Conservation (phyloP, 306 rosid species). For the Datisca glomerata region DNA sequence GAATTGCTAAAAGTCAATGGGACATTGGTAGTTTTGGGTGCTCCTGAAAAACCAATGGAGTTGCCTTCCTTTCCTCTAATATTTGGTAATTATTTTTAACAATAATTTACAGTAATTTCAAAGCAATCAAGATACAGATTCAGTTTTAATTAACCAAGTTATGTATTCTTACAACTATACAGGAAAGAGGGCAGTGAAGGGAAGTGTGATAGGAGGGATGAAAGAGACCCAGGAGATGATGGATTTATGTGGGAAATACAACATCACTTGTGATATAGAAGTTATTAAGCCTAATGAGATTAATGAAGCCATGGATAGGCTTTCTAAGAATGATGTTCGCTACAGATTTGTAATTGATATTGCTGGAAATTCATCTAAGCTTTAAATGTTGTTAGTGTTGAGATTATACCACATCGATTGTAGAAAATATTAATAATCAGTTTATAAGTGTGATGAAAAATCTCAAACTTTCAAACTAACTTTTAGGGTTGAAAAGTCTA, state of each 20-base stretch:
- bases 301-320: slow-evolving; percentile 41
- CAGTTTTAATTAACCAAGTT: background rate
- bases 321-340: slow-evolving; percentile 41
- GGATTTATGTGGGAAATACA: slow-evolving; percentile 46
- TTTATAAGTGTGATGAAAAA: no score
- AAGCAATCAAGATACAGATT: background rate
- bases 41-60: slow-evolving; percentile 49
- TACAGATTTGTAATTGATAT: slow-evolving; percentile 67
- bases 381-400: background rate
- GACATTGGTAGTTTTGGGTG: slow-evolving; percentile 47
- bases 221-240: slow-evolving; percentile 60
- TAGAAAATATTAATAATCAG: no score
- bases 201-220: slow-evolving; percentile 68
- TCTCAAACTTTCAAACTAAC: no score
- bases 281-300: slow-evolving; percentile 26
- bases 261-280: slow-evolving; percentile 54
- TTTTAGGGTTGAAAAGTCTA: no score
- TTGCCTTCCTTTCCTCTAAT: slow-evolving; percentile 53
- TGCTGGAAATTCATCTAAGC: slow-evolving; percentile 5
- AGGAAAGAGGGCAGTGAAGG: slow-evolving; percentile 61
- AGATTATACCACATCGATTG: no score
- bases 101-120: background rate
- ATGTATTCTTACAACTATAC: background rate
- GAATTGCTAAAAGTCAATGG: slow-evolving; percentile 63
- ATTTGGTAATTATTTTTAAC: slow-evolving; percentile 55